Conservation (phyloP, 345 rosid genomes). For the Gossypium longicalyx region DNA sequence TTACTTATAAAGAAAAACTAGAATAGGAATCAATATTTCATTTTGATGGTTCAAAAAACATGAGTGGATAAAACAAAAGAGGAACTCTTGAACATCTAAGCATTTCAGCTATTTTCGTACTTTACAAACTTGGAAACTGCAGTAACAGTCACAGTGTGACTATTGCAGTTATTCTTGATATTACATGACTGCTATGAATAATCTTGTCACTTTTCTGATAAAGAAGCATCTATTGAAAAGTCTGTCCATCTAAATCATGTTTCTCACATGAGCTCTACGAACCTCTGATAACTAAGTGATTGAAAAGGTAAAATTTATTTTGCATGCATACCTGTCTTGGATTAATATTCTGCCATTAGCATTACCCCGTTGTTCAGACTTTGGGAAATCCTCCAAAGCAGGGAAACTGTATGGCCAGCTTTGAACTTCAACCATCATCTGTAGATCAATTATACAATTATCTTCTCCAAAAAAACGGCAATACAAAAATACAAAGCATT, state of each 20-base stretch:
- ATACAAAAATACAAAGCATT: slow-evolving; percentile 12
- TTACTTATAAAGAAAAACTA: neutral
- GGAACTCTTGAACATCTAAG: neutral
- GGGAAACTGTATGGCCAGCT: slow-evolving; percentile 93
- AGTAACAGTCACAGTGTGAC: neutral
- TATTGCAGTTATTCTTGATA: neutral
- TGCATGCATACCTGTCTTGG: slow-evolving; percentile 48
- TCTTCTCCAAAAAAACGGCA: slow-evolving; percentile 10
- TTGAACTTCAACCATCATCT: slow-evolving; percentile 66
- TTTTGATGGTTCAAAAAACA: neutral
- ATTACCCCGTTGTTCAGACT: slow-evolving; percentile 64
- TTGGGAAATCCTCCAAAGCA: slow-evolving; percentile 76
- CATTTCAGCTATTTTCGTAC: neutral
- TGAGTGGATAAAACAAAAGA: neutral
- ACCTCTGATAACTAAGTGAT: neutral
- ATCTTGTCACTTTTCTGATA: neutral
- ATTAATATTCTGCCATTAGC: slow-evolving; percentile 64
- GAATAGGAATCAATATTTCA: slow-evolving; percentile 4
- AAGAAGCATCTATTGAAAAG: neutral
- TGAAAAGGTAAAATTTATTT: neutral
- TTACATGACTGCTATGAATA: neutral
- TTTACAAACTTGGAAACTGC: neutral
- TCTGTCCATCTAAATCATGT: neutral
- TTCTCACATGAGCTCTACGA: neutral
- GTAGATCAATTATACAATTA: slow-evolving; percentile 16